Evolutionary conservation across 106 monocot species (phyloP), one percentile per base, ranked within the genome.

Genomic region (Apostasia ramifera): DNA sequence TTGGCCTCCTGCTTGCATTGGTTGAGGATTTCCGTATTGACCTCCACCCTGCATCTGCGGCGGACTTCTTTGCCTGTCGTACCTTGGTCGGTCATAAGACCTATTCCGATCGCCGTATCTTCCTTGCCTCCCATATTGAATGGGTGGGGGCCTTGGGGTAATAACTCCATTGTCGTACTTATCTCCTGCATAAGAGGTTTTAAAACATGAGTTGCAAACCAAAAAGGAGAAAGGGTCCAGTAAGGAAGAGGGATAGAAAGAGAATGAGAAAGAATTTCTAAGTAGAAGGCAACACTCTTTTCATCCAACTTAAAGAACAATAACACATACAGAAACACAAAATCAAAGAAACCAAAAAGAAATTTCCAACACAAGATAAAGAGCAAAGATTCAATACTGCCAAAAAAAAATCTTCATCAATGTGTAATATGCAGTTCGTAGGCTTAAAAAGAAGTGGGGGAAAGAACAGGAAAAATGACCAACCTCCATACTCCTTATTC

Each of bases 401-500:
- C 40, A 40, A 44, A 11, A 10, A 14, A 44, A 39, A 5, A 1
- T 1, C 38, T 37, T 26, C 52, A 38, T 6, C 4, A 14, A 44
- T 37, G 45, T 2, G 14, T 60, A 5, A 40, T 1, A 13, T 4
- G 47, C 11, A 53, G 2, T 3, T 3, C 47, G 54, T 47, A n/a
- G 3, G 3, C 43, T 57, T 39, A 11, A 8, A 47, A 71, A 43
- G 43, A 54, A 6, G 39, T 51, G 44, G 40, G 10, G 44, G 40
- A 2, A n/a, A 53, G 5, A 37, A 14, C 37, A 42, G 5, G 11
- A 44, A 77, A 53, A 61, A 12, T 4, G 44, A 69, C 85, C 52
- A 44, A 90, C 97, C 97, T 90, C 97, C 97, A 76, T 92, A 92
- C 68, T 98, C 84, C 71, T 98, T 98, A 77, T 92, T 92, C 57